Percentiles rank a stretch among this genome's conserved stretches.
These are phyloP conservation scores for Vanilla planifolia DNA, from an alignment of 106 monocot genomes.

Conservation along the genomic window DNA sequence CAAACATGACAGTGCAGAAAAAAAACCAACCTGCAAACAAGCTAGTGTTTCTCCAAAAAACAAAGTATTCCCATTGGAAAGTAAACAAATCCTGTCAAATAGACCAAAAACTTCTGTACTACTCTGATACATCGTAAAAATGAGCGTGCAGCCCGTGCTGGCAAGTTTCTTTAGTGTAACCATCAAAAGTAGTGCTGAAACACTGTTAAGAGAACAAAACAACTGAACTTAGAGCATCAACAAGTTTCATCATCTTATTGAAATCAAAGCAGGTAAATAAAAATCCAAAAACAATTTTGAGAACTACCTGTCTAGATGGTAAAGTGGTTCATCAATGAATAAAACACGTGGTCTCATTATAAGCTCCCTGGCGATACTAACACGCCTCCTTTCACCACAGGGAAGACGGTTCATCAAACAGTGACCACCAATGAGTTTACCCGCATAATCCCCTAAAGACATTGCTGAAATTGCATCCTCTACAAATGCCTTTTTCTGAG, in stretches of 20 bases:
- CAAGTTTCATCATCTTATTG: background rate
- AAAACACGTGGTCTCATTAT: conserved; percentile 77
- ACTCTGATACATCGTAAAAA: conserved; percentile 99
- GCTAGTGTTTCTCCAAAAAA: conserved; percentile 96
- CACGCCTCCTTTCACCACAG: conserved; percentile 73
- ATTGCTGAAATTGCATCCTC: conserved; percentile 88
- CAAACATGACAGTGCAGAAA: too few species aligned
- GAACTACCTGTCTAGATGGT: conserved; percentile 84
- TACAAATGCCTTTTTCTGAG: conserved; percentile 63
- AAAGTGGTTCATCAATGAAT: conserved; percentile 99
- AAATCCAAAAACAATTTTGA: background rate
- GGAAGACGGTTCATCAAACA: conserved; percentile 81
- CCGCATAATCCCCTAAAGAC: conserved; percentile 83
- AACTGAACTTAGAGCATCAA: background rate
- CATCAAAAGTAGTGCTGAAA: conserved; percentile 94
- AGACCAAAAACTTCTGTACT: conserved; percentile 99
- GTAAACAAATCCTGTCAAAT: conserved; percentile 96
- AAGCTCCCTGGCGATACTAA: conserved; percentile 93
- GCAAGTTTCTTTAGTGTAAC: conserved; percentile 97
- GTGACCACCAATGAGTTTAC: conserved; percentile 85
- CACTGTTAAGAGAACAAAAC: conserved; percentile 40
- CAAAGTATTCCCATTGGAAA: conserved; percentile 97
- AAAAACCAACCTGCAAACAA: conserved; percentile 71
- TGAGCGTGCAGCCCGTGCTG: conserved; percentile 88
- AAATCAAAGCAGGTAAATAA: background rate